These are phyloP conservation scores for Cryphonectria naterciae DNA, from an alignment of 2,329 filamentous ascomycete species.

Conservation along the genomic window DNA sequence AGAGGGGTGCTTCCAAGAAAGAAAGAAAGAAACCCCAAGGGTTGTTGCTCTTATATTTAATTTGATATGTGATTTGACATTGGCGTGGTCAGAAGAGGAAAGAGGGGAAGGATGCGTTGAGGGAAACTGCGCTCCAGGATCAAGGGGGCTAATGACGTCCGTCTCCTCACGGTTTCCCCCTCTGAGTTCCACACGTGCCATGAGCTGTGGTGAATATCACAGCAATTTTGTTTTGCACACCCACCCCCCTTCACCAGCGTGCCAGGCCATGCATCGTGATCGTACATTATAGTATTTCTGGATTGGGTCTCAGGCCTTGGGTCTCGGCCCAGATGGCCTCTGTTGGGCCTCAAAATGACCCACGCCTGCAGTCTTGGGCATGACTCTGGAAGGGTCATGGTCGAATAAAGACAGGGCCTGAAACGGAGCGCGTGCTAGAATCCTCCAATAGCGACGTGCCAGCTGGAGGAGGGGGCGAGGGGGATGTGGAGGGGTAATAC, in stretches of 20 bases:
- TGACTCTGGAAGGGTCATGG: background rate
- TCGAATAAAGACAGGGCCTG: constrained; percentile 9
- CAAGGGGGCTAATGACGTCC: constrained; percentile 14
- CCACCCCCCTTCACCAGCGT: background rate
- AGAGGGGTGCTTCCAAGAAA: background rate
- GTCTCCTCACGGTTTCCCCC: background rate
- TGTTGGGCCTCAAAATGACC: constrained; percentile 12
- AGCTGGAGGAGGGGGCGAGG: constrained; percentile 1
- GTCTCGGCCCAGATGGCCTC: background rate
- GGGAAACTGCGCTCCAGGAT: background rate
- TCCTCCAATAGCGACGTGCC: constrained; percentile 19
- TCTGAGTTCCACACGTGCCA: no score
- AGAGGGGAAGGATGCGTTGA: constrained; percentile 8
- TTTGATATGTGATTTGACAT: constrained; percentile 1
- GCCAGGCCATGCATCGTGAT: background rate
- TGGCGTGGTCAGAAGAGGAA: constrained; percentile 10
- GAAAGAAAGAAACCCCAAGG: background rate
- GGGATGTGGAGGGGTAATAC: constrained; percentile 6
- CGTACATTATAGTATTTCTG: background rate
- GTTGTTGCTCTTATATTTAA: background rate
- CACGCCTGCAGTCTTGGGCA: constrained; percentile 9
- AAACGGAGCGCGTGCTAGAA: constrained; percentile 8
- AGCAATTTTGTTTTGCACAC: background rate
- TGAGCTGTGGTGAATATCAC: background rate
- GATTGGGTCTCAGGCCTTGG: background rate